Conservation (phyloP, 1,284 basidiomycete species). For the Leccinum fallax region DNA sequence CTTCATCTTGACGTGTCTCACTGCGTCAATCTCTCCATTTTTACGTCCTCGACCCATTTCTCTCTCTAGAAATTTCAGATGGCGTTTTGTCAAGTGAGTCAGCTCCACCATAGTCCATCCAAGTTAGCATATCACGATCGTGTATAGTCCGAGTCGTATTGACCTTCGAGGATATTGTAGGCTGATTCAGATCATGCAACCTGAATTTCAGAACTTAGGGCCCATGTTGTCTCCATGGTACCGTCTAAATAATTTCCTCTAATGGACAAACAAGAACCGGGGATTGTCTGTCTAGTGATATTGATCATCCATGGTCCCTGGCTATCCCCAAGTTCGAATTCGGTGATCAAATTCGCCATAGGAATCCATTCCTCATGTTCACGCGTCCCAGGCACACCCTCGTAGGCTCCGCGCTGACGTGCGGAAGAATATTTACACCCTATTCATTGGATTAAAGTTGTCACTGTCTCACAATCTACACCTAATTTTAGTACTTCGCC, state of each 20-base stretch:
- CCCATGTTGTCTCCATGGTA: background rate
- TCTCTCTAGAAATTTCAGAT: background rate
- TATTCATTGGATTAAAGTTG: background rate
- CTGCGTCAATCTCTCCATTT: background rate
- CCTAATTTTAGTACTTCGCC: background rate
- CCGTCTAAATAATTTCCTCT: background rate
- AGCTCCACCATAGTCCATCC: background rate
- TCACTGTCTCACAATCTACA: background rate
- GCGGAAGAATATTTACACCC: background rate
- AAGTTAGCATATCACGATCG: background rate
- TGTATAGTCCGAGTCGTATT: background rate
- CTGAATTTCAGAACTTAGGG: background rate
- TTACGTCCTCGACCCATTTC: background rate
- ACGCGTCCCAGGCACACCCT: background rate
- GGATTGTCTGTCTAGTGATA: background rate
- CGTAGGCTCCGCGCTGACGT: background rate
- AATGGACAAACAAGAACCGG: background rate
- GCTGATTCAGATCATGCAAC: background rate
- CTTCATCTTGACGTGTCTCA: background rate
- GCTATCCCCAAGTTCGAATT: background rate
- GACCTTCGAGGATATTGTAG: background rate
- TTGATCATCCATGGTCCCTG: background rate
- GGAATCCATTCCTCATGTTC: background rate
- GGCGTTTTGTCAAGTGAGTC: background rate
- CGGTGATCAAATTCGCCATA: background rate